Evolutionary conservation across 2,329 filamentous ascomycete species (phyloP).

Genomic region (Aspergillus transmontanensis): DNA sequence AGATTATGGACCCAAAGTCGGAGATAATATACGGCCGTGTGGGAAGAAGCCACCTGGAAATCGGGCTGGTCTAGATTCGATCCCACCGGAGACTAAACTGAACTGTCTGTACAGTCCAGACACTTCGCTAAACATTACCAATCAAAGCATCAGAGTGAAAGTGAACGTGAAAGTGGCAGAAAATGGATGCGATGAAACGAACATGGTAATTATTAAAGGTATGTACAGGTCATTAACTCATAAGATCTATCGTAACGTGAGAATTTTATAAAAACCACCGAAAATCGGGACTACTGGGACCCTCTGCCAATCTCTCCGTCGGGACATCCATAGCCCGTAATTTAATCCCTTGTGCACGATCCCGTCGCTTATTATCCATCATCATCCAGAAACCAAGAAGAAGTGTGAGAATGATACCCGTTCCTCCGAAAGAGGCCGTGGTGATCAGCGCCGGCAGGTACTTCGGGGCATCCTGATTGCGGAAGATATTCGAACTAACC

Average conservation of each 20-base stretch:
- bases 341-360: slow-evolving; percentile 56
- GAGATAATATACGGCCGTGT: background rate
- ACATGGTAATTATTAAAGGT: background rate
- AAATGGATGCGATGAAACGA: background rate
- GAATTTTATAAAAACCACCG: slow-evolving; percentile 50
- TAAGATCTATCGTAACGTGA: background rate
- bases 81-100: too few relatives aligned
- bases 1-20: background rate
- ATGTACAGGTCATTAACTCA: background rate
- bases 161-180: background rate
- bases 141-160: background rate
- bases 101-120: too few relatives aligned
- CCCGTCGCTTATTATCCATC: slow-evolving; percentile 60
- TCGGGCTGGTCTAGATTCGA: background rate
- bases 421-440: slow-evolving; percentile 53
- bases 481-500: slow-evolving; percentile 66
- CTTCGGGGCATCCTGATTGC: slow-evolving; percentile 60
- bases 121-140: background rate
- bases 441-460: slow-evolving; percentile 65
- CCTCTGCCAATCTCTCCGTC: slow-evolving; percentile 54
- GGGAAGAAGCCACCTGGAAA: background rate
- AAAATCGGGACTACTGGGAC: slow-evolving; percentile 53
- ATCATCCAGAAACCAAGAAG: slow-evolving; percentile 50
- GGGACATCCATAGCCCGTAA: slow-evolving; percentile 57
- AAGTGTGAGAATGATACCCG: slow-evolving; percentile 56